These are phyloP conservation scores for Arthroderma sp. DNA, from an alignment of 2,329 filamentous ascomycete species.

Conservation along the genomic window DNA sequence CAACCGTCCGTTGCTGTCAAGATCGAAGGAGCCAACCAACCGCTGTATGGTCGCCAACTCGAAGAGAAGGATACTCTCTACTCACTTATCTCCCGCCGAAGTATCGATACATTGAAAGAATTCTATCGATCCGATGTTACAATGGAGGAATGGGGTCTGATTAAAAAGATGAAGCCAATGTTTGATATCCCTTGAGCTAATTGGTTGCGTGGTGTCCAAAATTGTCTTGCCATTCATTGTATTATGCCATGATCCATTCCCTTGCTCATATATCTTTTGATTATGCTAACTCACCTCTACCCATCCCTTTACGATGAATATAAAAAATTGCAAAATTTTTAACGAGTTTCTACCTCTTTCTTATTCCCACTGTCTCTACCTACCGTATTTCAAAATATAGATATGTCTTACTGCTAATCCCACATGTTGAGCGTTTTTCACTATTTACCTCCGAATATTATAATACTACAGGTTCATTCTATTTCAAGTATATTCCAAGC, in stretches of 20 bases:
- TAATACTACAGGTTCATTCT: neutral
- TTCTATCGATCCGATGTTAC: slow-evolving; percentile 79
- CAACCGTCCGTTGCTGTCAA: slow-evolving; percentile 97
- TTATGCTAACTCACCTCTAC: too few species aligned
- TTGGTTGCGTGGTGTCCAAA: too few species aligned
- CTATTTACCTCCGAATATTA: neutral
- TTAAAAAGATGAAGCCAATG: slow-evolving; percentile 87
- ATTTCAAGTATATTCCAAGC: too few species aligned
- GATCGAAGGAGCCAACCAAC: slow-evolving; percentile 88
- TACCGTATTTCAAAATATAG: too few species aligned
- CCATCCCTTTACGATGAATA: too few species aligned
- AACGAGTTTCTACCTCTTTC: too few species aligned
- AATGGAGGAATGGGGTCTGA: slow-evolving; percentile 87
- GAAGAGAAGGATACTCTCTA: slow-evolving; percentile 85
- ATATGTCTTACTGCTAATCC: too few species aligned
- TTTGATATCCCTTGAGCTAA: slow-evolving; percentile 64
- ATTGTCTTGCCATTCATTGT: neutral
- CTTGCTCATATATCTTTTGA: too few species aligned
- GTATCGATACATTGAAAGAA: slow-evolving; percentile 91
- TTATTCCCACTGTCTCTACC: too few species aligned
- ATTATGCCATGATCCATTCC: neutral
- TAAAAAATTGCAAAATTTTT: too few species aligned
- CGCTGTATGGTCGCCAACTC: slow-evolving; percentile 84
- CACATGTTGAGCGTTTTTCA: neutral
- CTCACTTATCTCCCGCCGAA: slow-evolving; percentile 71